Base-by-base conservation (phyloP, 1,284 basidiomycete genomes). In the Cryptococcus hybrid region DNA sequence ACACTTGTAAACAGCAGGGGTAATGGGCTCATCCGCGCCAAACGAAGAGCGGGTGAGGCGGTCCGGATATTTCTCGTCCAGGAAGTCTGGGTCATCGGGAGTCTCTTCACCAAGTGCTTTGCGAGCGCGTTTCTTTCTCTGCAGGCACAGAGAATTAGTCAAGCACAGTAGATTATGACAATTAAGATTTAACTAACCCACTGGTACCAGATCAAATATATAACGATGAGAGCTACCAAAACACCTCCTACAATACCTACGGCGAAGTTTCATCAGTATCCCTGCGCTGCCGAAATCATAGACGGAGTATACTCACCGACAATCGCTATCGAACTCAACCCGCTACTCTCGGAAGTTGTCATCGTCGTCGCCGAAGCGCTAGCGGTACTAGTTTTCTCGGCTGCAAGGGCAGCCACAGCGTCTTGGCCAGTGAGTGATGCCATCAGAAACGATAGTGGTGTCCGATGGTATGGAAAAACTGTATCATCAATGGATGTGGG, bases 241-340 rank as follows among this genome's bases (percentile, higher is more conserved):
- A 61, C 52, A 35, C 60, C 60, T 3, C 54, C 60, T 7, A 61
- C 60, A 35, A 61, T 61, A 15, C 60, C 60, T 24, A 24, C 24
- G 24, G 24, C 57, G 24, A 7, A 9, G 13, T 36, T 5, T 24
- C 13, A 8, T 48, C 45, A 43, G 37, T 15, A 5, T 15, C n/a
- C 11, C 5, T 2, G 15, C 12, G 45, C 6, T 36, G 15, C 12
- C 13, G 34, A 24, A 7, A 13, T 18, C 18, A 18, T 12, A 8
- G 18, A 45, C 7, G 11, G 13, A 35, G 5, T 5, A 54, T 55
- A 24, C 24, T 24, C 24, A 24, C 24, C 24, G n/a, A 61, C 57
- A n/a, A 61, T 58, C 8, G 56, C 54, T 71, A 77, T 15, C 65
- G 67, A 51, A 52, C 74, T 13, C 70, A 74, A 52, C 62, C 76